These are phyloP conservation scores for Phytophthora melonis DNA, from an alignment of 352 stramenopile species.

Conservation along the genomic window DNA sequence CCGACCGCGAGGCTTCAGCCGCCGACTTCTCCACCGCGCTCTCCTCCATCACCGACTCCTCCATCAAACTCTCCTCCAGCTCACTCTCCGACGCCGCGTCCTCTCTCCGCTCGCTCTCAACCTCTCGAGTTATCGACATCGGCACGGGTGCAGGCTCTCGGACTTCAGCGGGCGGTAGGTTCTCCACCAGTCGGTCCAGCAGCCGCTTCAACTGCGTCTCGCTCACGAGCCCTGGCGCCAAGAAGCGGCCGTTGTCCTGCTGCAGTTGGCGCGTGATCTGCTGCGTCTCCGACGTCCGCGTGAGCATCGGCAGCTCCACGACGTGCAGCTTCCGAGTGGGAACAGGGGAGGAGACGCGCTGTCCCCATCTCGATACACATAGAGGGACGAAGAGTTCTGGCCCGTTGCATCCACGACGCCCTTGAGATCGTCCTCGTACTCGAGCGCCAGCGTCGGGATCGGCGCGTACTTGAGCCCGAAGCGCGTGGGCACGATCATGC, in stretches of 20 bases:
- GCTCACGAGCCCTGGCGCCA: slow-evolving; percentile 70
- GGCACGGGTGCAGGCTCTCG: background rate
- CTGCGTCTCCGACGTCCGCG: slow-evolving; percentile 49
- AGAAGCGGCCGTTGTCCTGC: slow-evolving; percentile 69
- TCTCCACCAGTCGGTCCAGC: slow-evolving; percentile 68
- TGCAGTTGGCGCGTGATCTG: slow-evolving; percentile 65
- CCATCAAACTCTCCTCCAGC: slow-evolving; percentile 52
- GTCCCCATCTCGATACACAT: slow-evolving; percentile 53
- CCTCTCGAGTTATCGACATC: background rate
- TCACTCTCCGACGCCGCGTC: slow-evolving; percentile 34
- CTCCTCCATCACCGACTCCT: slow-evolving; percentile 45
- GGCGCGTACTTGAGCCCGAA: slow-evolving; percentile 88
- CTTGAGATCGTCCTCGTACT: slow-evolving; percentile 78
- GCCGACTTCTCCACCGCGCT: slow-evolving; percentile 33
- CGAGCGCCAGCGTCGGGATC: slow-evolving; percentile 80
- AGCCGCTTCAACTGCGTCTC: slow-evolving; percentile 71
- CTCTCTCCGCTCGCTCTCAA: slow-evolving; percentile 21
- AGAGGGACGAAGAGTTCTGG: slow-evolving; percentile 54
- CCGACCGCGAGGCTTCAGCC: slow-evolving; percentile 44
- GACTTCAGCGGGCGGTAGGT: slow-evolving; percentile 37
- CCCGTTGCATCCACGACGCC: slow-evolving; percentile 43
- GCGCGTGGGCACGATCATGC: slow-evolving; percentile 81
- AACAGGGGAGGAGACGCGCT: background rate
- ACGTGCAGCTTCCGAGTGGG: slow-evolving; percentile 67
- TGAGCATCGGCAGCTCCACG: slow-evolving; percentile 77